Percentiles rank a stretch among this genome's conserved stretches.
These are phyloP conservation scores for Echium plantagineum DNA, from an alignment of 257 asterid genomes.

Conservation along the genomic window DNA sequence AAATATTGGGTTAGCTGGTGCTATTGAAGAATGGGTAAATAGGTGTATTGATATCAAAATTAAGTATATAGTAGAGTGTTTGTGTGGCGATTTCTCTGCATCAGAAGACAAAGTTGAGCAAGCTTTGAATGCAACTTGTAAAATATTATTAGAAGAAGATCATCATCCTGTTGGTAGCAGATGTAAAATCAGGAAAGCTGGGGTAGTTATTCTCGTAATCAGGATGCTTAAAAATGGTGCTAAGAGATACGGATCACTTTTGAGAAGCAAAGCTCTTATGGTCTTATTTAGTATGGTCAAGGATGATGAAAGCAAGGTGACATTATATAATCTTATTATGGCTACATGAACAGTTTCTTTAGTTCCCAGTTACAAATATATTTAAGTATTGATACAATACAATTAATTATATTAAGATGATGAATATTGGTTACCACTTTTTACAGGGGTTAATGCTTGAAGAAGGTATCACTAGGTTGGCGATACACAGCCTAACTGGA, in stretches of 20 bases:
- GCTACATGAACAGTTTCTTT: neutral
- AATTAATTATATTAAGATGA: no score
- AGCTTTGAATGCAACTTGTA: constrained; percentile 9
- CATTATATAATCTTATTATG: neutral
- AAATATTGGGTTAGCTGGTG: constrained; percentile 24
- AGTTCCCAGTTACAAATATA: neutral
- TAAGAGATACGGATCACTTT: constrained; percentile 13
- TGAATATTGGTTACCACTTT: neutral
- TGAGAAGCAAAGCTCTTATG: constrained; percentile 27
- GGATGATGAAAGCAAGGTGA: constrained; percentile 24
- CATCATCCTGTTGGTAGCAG: constrained; percentile 11
- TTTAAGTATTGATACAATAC: no score
- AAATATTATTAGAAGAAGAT: constrained; percentile 15
- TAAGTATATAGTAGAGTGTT: constrained; percentile 13
- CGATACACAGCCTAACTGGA: constrained; percentile 19
- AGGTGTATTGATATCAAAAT: constrained; percentile 17
- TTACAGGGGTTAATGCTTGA: constrained; percentile 19
- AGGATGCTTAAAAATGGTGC: constrained; percentile 13
- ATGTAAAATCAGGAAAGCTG: constrained; percentile 17
- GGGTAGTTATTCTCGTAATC: constrained; percentile 8
- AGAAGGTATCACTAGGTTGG: constrained; percentile 21
- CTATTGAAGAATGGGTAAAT: constrained; percentile 23
- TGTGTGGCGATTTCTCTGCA: constrained; percentile 10
- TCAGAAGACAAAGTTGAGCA: constrained; percentile 7
- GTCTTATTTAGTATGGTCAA: constrained; percentile 17